These are phyloP conservation scores for Hypoxylon sp. DNA, from an alignment of 2,329 filamentous ascomycete genomes.

Conservation along the genomic window DNA sequence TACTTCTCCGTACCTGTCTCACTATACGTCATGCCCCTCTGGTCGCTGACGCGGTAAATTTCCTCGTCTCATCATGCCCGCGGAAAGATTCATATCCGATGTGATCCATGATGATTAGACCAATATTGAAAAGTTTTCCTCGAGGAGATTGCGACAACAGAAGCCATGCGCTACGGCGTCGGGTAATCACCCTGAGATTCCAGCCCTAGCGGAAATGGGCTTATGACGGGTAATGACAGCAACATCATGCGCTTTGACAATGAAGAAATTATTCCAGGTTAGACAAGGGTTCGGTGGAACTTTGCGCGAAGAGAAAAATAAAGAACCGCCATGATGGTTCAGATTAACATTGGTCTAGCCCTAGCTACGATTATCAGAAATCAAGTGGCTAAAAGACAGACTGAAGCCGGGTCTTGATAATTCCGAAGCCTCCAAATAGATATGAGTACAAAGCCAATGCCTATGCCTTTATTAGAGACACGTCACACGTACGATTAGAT, in stretches of 20 bases:
- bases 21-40: no score
- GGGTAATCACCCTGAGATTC: neutral
- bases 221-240: neutral
- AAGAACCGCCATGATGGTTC: neutral
- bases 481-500: conserved; percentile 3
- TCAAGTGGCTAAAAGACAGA: neutral
- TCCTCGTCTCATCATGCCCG: no score
- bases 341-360: neutral
- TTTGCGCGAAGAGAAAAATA: conserved; percentile 2
- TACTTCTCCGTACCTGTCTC: no score
- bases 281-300: neutral
- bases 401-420: neutral
- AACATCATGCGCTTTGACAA: conserved; percentile 1
- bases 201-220: neutral
- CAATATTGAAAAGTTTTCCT: no score
- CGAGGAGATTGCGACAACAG: neutral
- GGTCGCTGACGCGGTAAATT: no score
- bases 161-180: neutral
- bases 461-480: neutral
- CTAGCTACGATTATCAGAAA: neutral
- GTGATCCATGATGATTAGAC: neutral
- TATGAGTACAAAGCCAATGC: no score
- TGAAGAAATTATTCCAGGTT: neutral
- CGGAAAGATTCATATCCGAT: no score
- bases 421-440: neutral